Evolutionary conservation across 2,329 filamentous ascomycete genomes (phyloP), one percentile per base, ranked within the genome.

Genomic region (Huntiella savannae): DNA sequence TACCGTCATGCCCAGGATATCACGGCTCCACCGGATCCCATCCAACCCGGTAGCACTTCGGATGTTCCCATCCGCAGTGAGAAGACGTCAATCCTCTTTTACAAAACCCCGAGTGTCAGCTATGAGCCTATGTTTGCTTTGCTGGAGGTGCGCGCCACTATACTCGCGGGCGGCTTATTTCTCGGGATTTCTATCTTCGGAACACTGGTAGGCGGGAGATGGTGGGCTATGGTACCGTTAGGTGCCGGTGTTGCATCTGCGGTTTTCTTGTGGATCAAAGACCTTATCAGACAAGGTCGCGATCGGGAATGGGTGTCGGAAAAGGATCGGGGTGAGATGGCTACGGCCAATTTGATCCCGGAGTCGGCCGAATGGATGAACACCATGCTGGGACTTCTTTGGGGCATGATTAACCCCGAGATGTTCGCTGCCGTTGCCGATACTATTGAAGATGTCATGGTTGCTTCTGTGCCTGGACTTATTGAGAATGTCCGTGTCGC

Each of bases 281-380:
- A 94, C 53, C 66, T 95, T 2, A 72, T 95, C 19, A 72, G 79
- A 11, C 85, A 81, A 56, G 87, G 88, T 2, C 68, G 85, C 33
- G 82, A 87, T 49, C 69, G 79, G 38, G 88, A 95, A 59, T 96
- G 88, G 88, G 73, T 78, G 4, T 85, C 80, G 51, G 88, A 96
- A 60, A 77, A 87, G 62, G 74, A 79, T 46, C 75, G 88, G 49
- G 88, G 88, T 3, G 73, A 91, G 63, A 86, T 77, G 60, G 85
- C 88, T 1, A 85, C 82, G 2, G 77, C 80, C 28, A 95, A 95
- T 55, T 66, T 96, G 22, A 79, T 96, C 5, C 88, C 88, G 0
- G 88, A 95, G 62, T 92, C 83, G 0, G 87, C 93, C 5, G 81
- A 87, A 42, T 96, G 91, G 91, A 80, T 98, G 73, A 98, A 98